These are phyloP conservation scores for Phycomyces nitens DNA, from an alignment of 192 early-diverging fungal genomes.

Conservation along the genomic window DNA sequence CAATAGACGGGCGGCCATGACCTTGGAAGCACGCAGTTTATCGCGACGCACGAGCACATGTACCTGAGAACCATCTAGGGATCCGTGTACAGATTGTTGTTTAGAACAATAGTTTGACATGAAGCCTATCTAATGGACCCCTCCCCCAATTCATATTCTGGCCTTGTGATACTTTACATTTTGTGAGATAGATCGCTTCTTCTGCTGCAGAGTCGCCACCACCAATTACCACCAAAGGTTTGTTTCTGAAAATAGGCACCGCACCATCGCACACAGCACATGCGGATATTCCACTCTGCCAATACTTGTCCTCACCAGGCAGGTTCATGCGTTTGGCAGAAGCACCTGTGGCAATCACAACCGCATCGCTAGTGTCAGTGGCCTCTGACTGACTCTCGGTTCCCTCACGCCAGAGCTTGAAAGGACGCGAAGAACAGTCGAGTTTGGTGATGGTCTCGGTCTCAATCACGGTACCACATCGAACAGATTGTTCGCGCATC, in stretches of 20 bases:
- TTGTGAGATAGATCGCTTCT: slow-evolving; percentile 97
- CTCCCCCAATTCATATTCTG: too few species aligned
- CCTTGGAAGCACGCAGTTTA: slow-evolving; percentile 92
- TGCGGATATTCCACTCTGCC: slow-evolving; percentile 97
- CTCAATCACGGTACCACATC: slow-evolving; percentile 81
- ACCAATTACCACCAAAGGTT: slow-evolving; percentile 91
- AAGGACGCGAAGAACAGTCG: slow-evolving; percentile 73
- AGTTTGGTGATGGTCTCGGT: slow-evolving; percentile 88
- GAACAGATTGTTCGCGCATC: slow-evolving; percentile 77
- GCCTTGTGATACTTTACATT: slow-evolving; percentile 50
- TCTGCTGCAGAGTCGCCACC: slow-evolving; percentile 95
- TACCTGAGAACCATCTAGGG: slow-evolving; percentile 77
- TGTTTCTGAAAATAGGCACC: slow-evolving; percentile 94
- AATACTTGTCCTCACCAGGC: slow-evolving; percentile 86
- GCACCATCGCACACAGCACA: slow-evolving; percentile 99
- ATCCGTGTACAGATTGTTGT: too few species aligned
- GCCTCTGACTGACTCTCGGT: slow-evolving; percentile 65
- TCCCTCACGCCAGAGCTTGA: slow-evolving; percentile 85
- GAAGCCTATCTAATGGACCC: too few species aligned
- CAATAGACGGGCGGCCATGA: slow-evolving; percentile 87
- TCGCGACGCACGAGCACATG: slow-evolving; percentile 93
- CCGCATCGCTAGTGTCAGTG: slow-evolving; percentile 71
- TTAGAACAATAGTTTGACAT: slow-evolving; percentile 9
- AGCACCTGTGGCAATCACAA: slow-evolving; percentile 94
- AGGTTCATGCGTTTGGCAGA: slow-evolving; percentile 90